A percentile compares a stretch with the other conserved stretches of the same genome.
Conservation (phyloP, 2,329 filamentous ascomycete genomes). For the Aschersonia sp. region DNA sequence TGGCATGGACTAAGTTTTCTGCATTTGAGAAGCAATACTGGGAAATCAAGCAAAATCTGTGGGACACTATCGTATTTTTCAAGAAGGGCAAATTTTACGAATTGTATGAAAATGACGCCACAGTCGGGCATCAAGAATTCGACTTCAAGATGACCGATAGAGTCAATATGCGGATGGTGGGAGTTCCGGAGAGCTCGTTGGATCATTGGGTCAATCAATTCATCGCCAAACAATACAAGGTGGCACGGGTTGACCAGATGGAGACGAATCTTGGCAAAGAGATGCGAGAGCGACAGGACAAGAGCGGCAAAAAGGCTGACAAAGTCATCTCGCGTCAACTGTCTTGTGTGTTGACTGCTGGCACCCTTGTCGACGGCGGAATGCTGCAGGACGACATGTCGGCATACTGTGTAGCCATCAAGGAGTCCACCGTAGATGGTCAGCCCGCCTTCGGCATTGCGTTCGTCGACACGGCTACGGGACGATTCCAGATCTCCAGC, state of each 20-base stretch:
- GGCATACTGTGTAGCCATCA: conserved; percentile 90
- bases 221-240: conserved; percentile 94
- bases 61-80: conserved; percentile 97
- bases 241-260: conserved; percentile 90
- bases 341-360: conserved; percentile 77
- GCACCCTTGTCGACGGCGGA: conserved; percentile 84
- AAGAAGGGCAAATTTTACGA: conserved; percentile 99
- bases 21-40: conserved; percentile 97
- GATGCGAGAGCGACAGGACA: conserved; percentile 81
- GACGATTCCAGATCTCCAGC: conserved; percentile 84
- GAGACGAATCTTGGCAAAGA: conserved; percentile 93
- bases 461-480: conserved; percentile 90
- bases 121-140: conserved; percentile 89
- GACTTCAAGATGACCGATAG: conserved; percentile 95
- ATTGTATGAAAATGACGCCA: conserved; percentile 94
- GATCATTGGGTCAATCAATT: conserved; percentile 97
- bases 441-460: conserved; percentile 78
- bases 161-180: conserved; percentile 99
- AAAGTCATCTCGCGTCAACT: conserved; percentile 90
- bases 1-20: conserved; percentile 70
- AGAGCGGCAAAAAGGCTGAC: conserved; percentile 57
- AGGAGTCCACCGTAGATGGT: conserved; percentile 60
- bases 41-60: conserved; percentile 97
- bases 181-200: conserved; percentile 89
- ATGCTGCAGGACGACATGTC: conserved; percentile 99